phyloP scores from a whole-genome alignment of 1,139 yeast species.

The Yamadazyma atlantica region DNA sequence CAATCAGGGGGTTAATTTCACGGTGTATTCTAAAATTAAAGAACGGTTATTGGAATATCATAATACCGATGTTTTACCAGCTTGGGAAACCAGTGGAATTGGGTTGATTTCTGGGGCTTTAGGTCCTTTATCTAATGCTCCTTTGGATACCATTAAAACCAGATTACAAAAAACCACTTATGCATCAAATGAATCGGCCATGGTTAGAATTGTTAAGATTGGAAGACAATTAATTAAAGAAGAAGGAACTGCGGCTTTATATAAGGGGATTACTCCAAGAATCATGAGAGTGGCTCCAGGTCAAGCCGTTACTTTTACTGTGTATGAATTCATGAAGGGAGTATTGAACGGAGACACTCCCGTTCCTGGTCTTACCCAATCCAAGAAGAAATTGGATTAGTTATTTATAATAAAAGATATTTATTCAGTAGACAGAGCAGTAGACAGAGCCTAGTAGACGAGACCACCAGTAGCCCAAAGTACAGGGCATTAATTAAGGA shows the following conservation, averaged over 20 bases:
- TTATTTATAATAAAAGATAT: slow-evolving; percentile 1
- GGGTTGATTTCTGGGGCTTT: slow-evolving; percentile 95
- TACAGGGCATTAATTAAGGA: too few relatives aligned
- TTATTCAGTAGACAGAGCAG: slow-evolving; percentile 2
- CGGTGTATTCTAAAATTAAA: slow-evolving; percentile 86
- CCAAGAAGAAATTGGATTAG: slow-evolving; percentile 17
- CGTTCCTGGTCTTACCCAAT: slow-evolving; percentile 18
- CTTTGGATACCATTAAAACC: slow-evolving; percentile 95
- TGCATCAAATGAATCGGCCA: slow-evolving; percentile 66
- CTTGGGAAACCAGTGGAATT: slow-evolving; percentile 91
- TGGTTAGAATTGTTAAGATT: slow-evolving; percentile 76
- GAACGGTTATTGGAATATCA: slow-evolving; percentile 70
- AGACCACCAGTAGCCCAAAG: too few relatives aligned
- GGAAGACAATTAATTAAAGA: slow-evolving; percentile 80
- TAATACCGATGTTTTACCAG: slow-evolving; percentile 65
- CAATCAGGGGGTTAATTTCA: slow-evolving; percentile 97
- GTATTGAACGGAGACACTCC: slow-evolving; percentile 50
- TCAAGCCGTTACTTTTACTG: slow-evolving; percentile 97
- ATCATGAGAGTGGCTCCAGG: slow-evolving; percentile 99
- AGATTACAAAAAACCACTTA: slow-evolving; percentile 91
- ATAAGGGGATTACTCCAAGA: slow-evolving; percentile 98
- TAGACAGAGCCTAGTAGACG: too few relatives aligned
- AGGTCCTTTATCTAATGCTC: slow-evolving; percentile 97
- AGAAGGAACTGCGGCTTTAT: slow-evolving; percentile 85
- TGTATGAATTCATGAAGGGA: slow-evolving; percentile 84